Evolutionary conservation across 2,329 filamentous ascomycete species (phyloP).

Genomic region (Penicillium janthinellum): DNA sequence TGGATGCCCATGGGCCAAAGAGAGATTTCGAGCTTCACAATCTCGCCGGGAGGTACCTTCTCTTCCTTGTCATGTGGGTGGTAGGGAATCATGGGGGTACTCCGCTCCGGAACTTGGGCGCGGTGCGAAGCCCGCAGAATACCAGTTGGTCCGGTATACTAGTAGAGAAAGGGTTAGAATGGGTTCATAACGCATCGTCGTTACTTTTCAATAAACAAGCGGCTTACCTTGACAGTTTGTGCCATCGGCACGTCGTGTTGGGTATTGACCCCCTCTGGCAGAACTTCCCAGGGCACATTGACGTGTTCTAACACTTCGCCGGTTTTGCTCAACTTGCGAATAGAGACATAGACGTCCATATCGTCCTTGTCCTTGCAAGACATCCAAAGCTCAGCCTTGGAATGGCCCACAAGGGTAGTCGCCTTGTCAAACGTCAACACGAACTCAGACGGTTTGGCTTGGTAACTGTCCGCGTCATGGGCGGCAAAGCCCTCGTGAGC

Average conservation of each 20-base stretch:
- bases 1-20: not conserved
- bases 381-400: slow-evolving; percentile 11
- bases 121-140: not conserved
- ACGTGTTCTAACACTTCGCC: not conserved
- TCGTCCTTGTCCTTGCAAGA: not conserved
- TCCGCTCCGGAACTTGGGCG: not conserved
- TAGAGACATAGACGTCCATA: slow-evolving; percentile 10
- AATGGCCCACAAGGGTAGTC: slow-evolving; percentile 1
- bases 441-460: slow-evolving; percentile 1
- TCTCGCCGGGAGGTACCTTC: not conserved
- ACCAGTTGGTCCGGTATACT: not conserved
- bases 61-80: not conserved
- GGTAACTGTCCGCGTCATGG: not conserved
- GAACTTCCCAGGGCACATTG: slow-evolving; percentile 5
- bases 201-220: not conserved
- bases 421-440: not conserved
- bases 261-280: not conserved
- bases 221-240: not conserved
- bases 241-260: not conserved
- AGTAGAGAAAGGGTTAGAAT: not conserved
- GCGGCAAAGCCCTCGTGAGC: not conserved
- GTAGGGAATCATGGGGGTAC: not conserved
- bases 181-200: not conserved
- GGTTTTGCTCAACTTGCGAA: slow-evolving; percentile 5
- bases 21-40: not conserved